Base-by-base conservation (phyloP, 495 filamentous ascomycete species). In the Massariosphaeria phaeospora region DNA sequence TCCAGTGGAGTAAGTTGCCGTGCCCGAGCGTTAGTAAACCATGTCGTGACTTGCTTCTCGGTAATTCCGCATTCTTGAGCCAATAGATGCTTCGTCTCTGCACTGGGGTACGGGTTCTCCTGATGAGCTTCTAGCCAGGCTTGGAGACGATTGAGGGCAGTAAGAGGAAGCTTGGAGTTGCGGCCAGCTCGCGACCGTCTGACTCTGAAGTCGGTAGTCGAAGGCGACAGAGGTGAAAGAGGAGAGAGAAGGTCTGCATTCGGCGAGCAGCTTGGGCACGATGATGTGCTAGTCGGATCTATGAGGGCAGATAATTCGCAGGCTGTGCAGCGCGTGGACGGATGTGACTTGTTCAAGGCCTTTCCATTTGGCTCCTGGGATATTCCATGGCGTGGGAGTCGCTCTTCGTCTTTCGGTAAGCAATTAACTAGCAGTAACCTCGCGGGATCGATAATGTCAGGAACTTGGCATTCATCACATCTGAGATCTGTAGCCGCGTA, bases 11-110 rank as follows among this genome's bases (percentile, higher is more conserved):
- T 60, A 13, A 60, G 41, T 40, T 57, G 56, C 7, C 61, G 46
- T 1, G 61, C 61, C 38, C 61, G 23, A 11, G 57, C 57, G 24
- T 64, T 64, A 6, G 52, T 55, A 24, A 61, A 60, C 57, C 56
- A 64, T 9, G 57, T 61, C 1, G 30, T 53, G 1, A 64, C 55
- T 33, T 64, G 61, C 30, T 57, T 64, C 43, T 61, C 56, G 24
- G 56, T 61, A 33, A 64, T 60, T 15, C 53, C 49, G 34, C 57
- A 60, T 24, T 64, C 42, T 24, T 57, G 40, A 25, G 61, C 56
- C 11, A 64, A 29, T 43, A 57, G 46, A 9, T 36, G 35, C 36
- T 60, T 61, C 17, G 13, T 42, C 30, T 57, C 52, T 17, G 52
- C 42, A 39, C 15, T 45, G 1, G 57, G 61, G 18, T 64, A 64